Percentiles rank a stretch among this genome's conserved stretches.
Evolutionary conservation across 176 grass and related monocot genomes (phyloP).

Genomic region (Carex kokanica): DNA sequence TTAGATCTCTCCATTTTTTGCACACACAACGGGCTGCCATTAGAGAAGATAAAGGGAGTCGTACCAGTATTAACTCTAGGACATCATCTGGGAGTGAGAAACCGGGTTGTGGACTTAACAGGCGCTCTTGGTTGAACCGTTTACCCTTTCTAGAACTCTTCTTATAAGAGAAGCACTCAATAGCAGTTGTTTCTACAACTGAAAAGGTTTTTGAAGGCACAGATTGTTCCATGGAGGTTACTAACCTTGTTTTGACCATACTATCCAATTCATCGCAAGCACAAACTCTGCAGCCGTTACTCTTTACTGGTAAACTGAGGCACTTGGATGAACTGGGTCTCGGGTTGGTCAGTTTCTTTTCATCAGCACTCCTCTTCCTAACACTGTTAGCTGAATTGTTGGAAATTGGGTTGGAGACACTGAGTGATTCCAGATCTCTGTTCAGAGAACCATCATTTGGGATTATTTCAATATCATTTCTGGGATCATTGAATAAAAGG

Average conservation of each 20-base stretch:
- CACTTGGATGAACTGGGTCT: slow-evolving; percentile 25
- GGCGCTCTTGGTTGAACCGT: background rate
- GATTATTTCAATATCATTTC: slow-evolving; percentile 18
- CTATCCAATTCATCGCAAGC: slow-evolving; percentile 64
- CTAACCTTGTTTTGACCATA: slow-evolving; percentile 20
- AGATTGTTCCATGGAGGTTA: slow-evolving; percentile 12
- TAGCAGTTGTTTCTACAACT: slow-evolving; percentile 10
- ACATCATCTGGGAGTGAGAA: slow-evolving; percentile 68
- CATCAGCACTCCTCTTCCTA: slow-evolving; percentile 18
- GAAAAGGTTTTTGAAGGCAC: background rate
- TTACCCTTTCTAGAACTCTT: slow-evolving; percentile 21
- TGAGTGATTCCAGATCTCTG: slow-evolving; percentile 32
- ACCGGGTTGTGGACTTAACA: slow-evolving; percentile 6
- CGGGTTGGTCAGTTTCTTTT: background rate
- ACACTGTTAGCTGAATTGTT: slow-evolving; percentile 3
- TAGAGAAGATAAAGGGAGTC: slow-evolving; percentile 62
- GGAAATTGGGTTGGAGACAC: slow-evolving; percentile 19
- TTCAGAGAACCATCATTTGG: slow-evolving; percentile 21
- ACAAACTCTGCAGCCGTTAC: slow-evolving; percentile 67
- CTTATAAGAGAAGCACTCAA: slow-evolving; percentile 44
- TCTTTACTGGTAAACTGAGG: slow-evolving; percentile 48
- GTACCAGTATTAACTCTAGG: slow-evolving; percentile 67
- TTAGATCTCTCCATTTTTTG: slow-evolving; percentile 74
- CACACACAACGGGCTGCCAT: slow-evolving; percentile 72
- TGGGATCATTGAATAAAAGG: slow-evolving; percentile 25